A percentile compares a stretch with the other conserved stretches of the same genome.
phyloP scores from a whole-genome alignment of 2,329 filamentous ascomycete genomes.

The Lachnellula cervina region DNA sequence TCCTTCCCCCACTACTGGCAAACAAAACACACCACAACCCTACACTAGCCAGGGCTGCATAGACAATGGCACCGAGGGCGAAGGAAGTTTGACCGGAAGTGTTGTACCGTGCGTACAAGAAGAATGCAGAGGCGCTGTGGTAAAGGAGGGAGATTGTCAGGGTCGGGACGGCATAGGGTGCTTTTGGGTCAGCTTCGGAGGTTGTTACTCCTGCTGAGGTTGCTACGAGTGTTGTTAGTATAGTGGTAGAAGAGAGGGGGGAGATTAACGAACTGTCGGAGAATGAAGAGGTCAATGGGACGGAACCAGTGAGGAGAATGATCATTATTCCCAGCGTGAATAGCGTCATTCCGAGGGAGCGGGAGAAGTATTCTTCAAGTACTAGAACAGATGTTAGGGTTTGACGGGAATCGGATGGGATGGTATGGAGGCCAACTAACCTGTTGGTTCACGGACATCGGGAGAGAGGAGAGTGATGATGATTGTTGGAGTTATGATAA shows the following conservation, averaged over 20 bases:
- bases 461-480: slow-evolving; percentile 55
- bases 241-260: not conserved
- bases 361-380: slow-evolving; percentile 60
- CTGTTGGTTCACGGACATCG: slow-evolving; percentile 49
- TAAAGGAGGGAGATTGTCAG: slow-evolving; percentile 54
- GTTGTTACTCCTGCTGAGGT: slow-evolving; percentile 34
- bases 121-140: slow-evolving; percentile 51
- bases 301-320: slow-evolving; percentile 57
- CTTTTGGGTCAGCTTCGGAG: slow-evolving; percentile 42
- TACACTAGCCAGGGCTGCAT: slow-evolving; percentile 45
- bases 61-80: slow-evolving; percentile 46
- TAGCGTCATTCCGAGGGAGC: slow-evolving; percentile 54
- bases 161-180: slow-evolving; percentile 55
- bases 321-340: slow-evolving; percentile 52
- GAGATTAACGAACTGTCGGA: slow-evolving; percentile 22
- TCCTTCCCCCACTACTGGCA: slow-evolving; percentile 47
- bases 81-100: slow-evolving; percentile 46
- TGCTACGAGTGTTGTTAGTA: slow-evolving; percentile 16
- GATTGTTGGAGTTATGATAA: slow-evolving; percentile 56
- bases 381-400: slow-evolving; percentile 33
- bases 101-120: slow-evolving; percentile 55
- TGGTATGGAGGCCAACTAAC: slow-evolving; percentile 35
- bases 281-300: slow-evolving; percentile 49
- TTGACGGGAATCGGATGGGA: not conserved
- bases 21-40: slow-evolving; percentile 53